Conservation (phyloP, 768 basidiomycete species). For the Leccinum variicolor region DNA sequence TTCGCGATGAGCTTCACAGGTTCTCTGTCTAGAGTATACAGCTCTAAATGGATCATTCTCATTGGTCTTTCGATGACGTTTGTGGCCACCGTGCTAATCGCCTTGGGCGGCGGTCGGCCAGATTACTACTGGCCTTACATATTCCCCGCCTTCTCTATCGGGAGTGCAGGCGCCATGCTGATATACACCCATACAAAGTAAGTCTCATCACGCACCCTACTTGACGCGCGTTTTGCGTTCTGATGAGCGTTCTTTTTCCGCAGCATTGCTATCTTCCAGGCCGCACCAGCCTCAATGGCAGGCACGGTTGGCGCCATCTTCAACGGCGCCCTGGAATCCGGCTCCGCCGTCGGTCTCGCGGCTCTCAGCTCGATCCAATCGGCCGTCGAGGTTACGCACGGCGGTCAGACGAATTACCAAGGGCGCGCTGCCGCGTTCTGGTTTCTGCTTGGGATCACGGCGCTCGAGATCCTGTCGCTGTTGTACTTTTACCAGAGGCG, state of each 20-base stretch:
- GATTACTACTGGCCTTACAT: slow-evolving; percentile 44
- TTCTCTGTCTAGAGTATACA: slow-evolving; percentile 34
- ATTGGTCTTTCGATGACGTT: slow-evolving; percentile 37
- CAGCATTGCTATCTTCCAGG: slow-evolving; percentile 51
- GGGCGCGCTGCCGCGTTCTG: slow-evolving; percentile 46
- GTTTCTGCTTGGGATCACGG: slow-evolving; percentile 40
- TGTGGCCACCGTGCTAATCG: slow-evolving; percentile 41
- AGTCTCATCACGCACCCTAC: slow-evolving; percentile 13
- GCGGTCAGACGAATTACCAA: slow-evolving; percentile 30
- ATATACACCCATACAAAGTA: slow-evolving; percentile 48
- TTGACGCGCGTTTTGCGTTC: background rate
- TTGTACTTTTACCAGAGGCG: slow-evolving; percentile 33
- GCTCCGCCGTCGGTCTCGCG: slow-evolving; percentile 49
- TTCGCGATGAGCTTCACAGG: slow-evolving; percentile 39
- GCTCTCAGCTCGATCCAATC: slow-evolving; percentile 48
- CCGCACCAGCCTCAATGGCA: slow-evolving; percentile 44
- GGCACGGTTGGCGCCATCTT: slow-evolving; percentile 59
- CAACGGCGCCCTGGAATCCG: slow-evolving; percentile 53
- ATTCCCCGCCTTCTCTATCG: slow-evolving; percentile 50
- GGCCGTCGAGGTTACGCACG: slow-evolving; percentile 36
- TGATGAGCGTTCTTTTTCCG: background rate
- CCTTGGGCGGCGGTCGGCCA: slow-evolving; percentile 38
- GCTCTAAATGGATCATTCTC: slow-evolving; percentile 46
- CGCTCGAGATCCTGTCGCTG: slow-evolving; percentile 31
- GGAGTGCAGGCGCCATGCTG: slow-evolving; percentile 44